These are phyloP conservation scores for Amanita pallidorosea DNA, from an alignment of 768 basidiomycete species.

Conservation along the genomic window DNA sequence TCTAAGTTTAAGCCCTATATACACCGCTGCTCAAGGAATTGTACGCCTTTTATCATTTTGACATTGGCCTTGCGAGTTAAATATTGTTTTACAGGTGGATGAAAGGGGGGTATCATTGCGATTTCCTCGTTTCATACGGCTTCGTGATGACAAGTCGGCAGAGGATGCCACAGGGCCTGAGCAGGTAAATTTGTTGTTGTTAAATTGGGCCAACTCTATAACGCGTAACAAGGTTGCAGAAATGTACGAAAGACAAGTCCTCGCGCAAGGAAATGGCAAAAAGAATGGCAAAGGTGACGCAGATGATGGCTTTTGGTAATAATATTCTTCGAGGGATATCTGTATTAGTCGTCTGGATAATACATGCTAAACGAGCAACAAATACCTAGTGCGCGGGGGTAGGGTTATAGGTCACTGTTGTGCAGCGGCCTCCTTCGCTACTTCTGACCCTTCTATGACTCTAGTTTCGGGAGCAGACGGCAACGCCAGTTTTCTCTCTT, in stretches of 20 bases:
- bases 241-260: constrained; percentile 84
- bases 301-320: constrained; percentile 76
- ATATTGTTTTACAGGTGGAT: constrained; percentile 44
- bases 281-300: constrained; percentile 62
- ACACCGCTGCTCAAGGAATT: constrained; percentile 88
- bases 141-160: constrained; percentile 87
- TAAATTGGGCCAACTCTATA: constrained; percentile 1
- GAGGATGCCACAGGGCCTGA: constrained; percentile 92
- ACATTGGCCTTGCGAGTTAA: not conserved
- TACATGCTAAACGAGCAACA: constrained; percentile 12
- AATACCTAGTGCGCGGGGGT: constrained; percentile 7
- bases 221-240: constrained; percentile 60
- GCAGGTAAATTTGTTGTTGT: constrained; percentile 42
- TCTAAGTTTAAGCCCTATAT: constrained; percentile 90
- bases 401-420: constrained; percentile 12
- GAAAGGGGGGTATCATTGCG: constrained; percentile 90
- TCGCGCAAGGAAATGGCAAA: constrained; percentile 63
- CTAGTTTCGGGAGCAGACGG: constrained; percentile 23
- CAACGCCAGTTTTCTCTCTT: constrained; percentile 54
- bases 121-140: constrained; percentile 88
- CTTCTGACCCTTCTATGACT: constrained; percentile 41
- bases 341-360: constrained; percentile 15
- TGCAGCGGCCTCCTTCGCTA: constrained; percentile 26
- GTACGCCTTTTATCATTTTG: constrained; percentile 31
- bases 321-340: constrained; percentile 13